phyloP scores from a whole-genome alignment of 1,284 basidiomycete species.

The Kalmanozyma brasiliensis region DNA sequence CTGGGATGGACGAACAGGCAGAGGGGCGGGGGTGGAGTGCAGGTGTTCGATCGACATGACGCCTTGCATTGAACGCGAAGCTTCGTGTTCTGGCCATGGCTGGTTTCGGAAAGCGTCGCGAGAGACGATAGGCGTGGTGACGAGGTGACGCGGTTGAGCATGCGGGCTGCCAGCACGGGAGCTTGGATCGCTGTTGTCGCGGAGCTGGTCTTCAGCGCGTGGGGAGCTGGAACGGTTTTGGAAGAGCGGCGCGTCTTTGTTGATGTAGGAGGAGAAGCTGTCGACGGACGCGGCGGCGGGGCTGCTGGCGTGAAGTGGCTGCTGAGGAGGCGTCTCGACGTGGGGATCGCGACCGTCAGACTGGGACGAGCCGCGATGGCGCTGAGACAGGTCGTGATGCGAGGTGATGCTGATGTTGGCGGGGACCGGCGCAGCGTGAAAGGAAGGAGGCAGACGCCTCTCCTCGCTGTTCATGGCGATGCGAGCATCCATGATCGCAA shows the following conservation, averaged over 20 bases:
- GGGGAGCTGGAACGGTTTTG: constrained; percentile 52
- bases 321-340: constrained; percentile 19
- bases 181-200: constrained; percentile 41
- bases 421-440: constrained; percentile 2
- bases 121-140: constrained; percentile 39
- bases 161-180: constrained; percentile 29
- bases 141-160: constrained; percentile 32
- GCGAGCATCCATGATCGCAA: constrained; percentile 15
- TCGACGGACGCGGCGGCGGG: constrained; percentile 50
- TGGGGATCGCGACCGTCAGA: constrained; percentile 27
- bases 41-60: constrained; percentile 43
- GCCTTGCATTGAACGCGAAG: constrained; percentile 4
- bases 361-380: constrained; percentile 31
- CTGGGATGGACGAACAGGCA: constrained; percentile 6
- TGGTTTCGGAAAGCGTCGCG: constrained; percentile 46
- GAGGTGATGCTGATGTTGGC: background rate
- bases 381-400: constrained; percentile 10
- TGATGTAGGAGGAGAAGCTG: constrained; percentile 55
- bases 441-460: constrained; percentile 17
- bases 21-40: constrained; percentile 11
- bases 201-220: constrained; percentile 40
- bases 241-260: constrained; percentile 47
- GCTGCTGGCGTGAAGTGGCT: constrained; percentile 30
- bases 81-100: constrained; percentile 25
- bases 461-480: constrained; percentile 11